These are phyloP conservation scores for Vitis labrusca DNA, from an alignment of 164 flowering plant genomes.

Conservation along the genomic window DNA sequence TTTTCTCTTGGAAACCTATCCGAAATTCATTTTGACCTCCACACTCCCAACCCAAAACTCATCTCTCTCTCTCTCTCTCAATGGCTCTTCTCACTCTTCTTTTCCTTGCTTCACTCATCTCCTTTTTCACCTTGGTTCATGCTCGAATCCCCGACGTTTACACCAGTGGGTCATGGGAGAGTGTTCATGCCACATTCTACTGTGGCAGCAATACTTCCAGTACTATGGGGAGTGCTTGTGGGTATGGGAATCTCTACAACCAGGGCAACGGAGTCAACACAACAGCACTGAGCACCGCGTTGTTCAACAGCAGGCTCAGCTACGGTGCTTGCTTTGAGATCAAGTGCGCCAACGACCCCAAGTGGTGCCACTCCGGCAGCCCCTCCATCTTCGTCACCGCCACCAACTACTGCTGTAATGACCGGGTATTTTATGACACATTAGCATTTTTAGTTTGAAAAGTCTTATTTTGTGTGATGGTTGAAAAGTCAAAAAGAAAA, in stretches of 20 bases:
- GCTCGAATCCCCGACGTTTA: slow-evolving; percentile 39
- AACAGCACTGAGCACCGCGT: slow-evolving; percentile 46
- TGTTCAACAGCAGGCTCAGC: slow-evolving; percentile 50
- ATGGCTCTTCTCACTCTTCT: slow-evolving; percentile 20
- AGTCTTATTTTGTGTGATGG: too few relatives aligned
- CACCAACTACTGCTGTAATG: too few relatives aligned
- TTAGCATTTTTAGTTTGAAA: too few relatives aligned
- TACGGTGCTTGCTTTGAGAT: slow-evolving; percentile 52
- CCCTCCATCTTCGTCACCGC: too few relatives aligned
- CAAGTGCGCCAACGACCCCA: slow-evolving; percentile 35
- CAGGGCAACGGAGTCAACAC: slow-evolving; percentile 38
- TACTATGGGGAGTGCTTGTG: too few relatives aligned
- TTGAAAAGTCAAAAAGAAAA: too few relatives aligned
- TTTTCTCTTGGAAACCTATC: not conserved
- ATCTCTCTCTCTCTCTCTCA: not conserved
- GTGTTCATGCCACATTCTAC: slow-evolving; percentile 49
- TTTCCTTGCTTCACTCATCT: slow-evolving; percentile 10
- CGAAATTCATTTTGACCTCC: not conserved
- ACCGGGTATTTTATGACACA: too few relatives aligned
- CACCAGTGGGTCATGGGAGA: slow-evolving; percentile 34
- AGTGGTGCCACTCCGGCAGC: too few relatives aligned
- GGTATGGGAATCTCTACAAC: too few relatives aligned
- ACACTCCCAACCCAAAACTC: not conserved
- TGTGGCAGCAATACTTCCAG: slow-evolving; percentile 44
- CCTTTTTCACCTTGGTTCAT: not conserved